Evolutionary conservation across 345 rosid species (phyloP).

Genomic region (Salix udensis): DNA sequence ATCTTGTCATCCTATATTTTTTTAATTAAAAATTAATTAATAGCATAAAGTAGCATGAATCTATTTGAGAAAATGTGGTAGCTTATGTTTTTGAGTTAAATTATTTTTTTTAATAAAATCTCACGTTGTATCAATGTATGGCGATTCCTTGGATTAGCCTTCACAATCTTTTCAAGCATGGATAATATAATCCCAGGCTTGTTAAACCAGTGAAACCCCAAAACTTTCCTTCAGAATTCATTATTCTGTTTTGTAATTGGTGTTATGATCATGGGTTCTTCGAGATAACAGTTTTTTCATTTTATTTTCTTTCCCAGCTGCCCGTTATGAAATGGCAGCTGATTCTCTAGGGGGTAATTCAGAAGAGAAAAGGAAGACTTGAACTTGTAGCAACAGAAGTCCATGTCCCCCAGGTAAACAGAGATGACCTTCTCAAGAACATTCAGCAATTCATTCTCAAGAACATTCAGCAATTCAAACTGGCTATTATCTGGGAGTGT

Average conservation of each 20-base stretch:
- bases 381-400: not conserved
- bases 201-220: not conserved
- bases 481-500: not conserved
- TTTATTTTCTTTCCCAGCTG: not conserved
- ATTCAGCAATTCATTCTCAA: not conserved
- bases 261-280: not conserved
- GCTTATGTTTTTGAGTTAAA: too few relatives aligned
- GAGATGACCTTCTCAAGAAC: too few relatives aligned
- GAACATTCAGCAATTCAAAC: not conserved
- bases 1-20: too few relatives aligned
- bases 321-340: not conserved
- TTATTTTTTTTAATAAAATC: too few relatives aligned
- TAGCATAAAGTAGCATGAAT: too few relatives aligned
- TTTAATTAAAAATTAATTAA: too few relatives aligned
- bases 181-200: not conserved
- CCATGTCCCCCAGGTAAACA: not conserved
- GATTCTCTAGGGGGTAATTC: not conserved
- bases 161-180: not conserved
- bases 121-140: too few relatives aligned
- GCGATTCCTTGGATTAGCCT: not conserved
- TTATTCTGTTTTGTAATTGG: not conserved
- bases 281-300: not conserved
- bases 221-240: not conserved
- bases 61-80: too few relatives aligned
- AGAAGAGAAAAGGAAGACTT: not conserved